A percentile compares a stretch with the other conserved stretches of the same genome.
Evolutionary conservation across 345 rosid genomes (phyloP).

Genomic region (Ailanthus altissimus): DNA sequence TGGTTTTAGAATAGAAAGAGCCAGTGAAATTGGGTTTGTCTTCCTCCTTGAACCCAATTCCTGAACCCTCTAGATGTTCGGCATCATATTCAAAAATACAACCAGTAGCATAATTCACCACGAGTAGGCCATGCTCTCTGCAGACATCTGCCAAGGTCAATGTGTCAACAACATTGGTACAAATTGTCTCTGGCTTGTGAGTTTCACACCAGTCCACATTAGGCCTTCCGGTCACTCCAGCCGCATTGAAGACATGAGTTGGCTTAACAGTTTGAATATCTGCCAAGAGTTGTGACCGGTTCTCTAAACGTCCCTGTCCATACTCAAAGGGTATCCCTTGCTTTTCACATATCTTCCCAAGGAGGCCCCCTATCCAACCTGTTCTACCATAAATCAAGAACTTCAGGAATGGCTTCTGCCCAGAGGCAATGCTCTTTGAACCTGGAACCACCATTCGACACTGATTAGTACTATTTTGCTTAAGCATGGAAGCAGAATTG

Average conservation of each 20-base stretch:
- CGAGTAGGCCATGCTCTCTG: conserved; percentile 60
- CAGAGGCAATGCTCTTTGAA: conserved; percentile 37
- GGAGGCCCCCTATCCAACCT: conserved; percentile 82
- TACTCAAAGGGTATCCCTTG: conserved; percentile 67
- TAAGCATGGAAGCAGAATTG: conserved; percentile 27
- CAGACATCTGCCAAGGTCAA: conserved; percentile 76
- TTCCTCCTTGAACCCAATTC: conserved; percentile 69
- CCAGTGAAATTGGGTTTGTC: conserved; percentile 72
- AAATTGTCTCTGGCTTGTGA: conserved; percentile 68
- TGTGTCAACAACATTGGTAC: conserved; percentile 76
- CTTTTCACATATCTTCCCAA: conserved; percentile 68
- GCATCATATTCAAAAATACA: conserved; percentile 78
- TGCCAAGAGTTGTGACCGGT: conserved; percentile 56
- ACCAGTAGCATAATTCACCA: conserved; percentile 83
- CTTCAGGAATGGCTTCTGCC: conserved; percentile 50
- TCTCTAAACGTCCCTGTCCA: conserved; percentile 74
- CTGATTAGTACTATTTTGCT: conserved; percentile 26
- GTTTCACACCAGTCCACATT: conserved; percentile 87
- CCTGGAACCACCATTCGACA: conserved; percentile 34
- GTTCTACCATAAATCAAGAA: conserved; percentile 77
- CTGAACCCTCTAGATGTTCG: conserved; percentile 58
- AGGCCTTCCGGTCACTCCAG: conserved; percentile 80
- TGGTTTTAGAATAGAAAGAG: conserved; percentile 82
- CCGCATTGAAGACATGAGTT: conserved; percentile 82
- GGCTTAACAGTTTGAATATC: conserved; percentile 60